Conservation (phyloP, 352 stramenopile genomes). For the Hyaloperonospora arabidopsidis region DNA sequence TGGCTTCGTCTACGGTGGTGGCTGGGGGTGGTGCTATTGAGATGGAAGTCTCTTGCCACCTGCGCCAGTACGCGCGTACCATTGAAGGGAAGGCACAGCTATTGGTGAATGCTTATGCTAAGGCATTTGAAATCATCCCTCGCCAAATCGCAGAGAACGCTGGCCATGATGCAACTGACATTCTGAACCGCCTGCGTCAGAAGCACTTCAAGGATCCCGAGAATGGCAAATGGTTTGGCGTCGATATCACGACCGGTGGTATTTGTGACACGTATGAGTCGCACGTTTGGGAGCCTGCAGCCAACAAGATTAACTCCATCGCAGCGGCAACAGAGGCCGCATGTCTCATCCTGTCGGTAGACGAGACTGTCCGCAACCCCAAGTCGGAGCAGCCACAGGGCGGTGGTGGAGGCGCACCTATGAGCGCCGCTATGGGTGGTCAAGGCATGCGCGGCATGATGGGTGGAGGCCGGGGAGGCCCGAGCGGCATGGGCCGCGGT, state of each 20-base stretch:
- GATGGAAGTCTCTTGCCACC: constrained; percentile 88
- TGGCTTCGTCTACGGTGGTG: constrained; percentile 88
- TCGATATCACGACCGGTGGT: constrained; percentile 95
- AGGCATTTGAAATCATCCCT: constrained; percentile 97
- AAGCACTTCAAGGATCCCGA: constrained; percentile 93
- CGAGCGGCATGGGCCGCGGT: constrained; percentile 62
- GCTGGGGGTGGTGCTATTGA: constrained; percentile 89
- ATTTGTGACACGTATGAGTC: constrained; percentile 97
- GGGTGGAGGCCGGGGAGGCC: constrained; percentile 56
- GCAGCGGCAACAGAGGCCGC: constrained; percentile 94
- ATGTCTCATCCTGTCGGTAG: constrained; percentile 97
- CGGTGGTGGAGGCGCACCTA: constrained; percentile 48
- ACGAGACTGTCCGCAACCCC: constrained; percentile 98
- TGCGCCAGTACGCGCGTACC: constrained; percentile 88
- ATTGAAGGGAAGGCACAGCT: constrained; percentile 98
- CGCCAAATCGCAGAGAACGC: constrained; percentile 97
- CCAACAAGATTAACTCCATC: constrained; percentile 98
- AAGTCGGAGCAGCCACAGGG: constrained; percentile 91
- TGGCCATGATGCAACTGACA: constrained; percentile 97
- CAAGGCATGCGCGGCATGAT: constrained; percentile 89
- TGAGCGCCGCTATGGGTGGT: constrained; percentile 88
- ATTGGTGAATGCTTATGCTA: constrained; percentile 93
- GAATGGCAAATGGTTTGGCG: constrained; percentile 94
- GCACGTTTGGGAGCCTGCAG: constrained; percentile 97
- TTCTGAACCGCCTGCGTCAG: constrained; percentile 93